These are phyloP conservation scores for Teratosphaeria zuluensis DNA, from an alignment of 2,329 filamentous ascomycete genomes.

Conservation along the genomic window DNA sequence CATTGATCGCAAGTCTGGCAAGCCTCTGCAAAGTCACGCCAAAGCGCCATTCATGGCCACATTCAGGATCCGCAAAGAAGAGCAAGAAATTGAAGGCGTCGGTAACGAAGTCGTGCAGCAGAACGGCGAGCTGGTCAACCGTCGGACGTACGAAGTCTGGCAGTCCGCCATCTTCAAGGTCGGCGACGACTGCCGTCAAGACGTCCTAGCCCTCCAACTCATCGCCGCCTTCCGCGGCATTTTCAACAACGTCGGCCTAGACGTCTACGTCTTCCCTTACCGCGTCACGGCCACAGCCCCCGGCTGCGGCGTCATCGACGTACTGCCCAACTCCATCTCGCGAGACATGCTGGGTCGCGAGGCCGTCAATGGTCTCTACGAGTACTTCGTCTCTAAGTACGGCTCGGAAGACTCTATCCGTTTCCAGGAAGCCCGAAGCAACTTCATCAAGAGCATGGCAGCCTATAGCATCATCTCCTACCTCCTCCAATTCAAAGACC, in stretches of 20 bases:
- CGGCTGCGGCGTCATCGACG: conserved; percentile 95
- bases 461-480: conserved; percentile 97
- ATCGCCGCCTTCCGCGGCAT: conserved; percentile 96
- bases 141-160: conserved; percentile 76
- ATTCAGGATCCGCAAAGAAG: conserved; percentile 86
- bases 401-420: conserved; percentile 89
- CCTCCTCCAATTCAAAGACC: conserved; percentile 95
- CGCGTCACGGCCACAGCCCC: conserved; percentile 94
- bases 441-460: conserved; percentile 99
- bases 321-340: conserved; percentile 93
- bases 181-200: conserved; percentile 94
- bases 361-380: conserved; percentile 94
- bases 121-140: conserved; percentile 21
- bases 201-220: conserved; percentile 93
- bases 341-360: conserved; percentile 98
- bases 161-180: conserved; percentile 99
- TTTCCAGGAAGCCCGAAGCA: conserved; percentile 90
- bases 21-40: conserved; percentile 92
- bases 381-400: conserved; percentile 97
- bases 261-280: conserved; percentile 95
- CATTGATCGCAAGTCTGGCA: conserved; percentile 95
- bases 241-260: conserved; percentile 86
- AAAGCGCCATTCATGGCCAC: conserved; percentile 99
- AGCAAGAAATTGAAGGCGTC: conserved; percentile 20
- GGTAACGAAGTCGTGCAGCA: conserved; percentile 9